Conservation (phyloP, 305 asterid genomes). For the Plantago rigida region DNA sequence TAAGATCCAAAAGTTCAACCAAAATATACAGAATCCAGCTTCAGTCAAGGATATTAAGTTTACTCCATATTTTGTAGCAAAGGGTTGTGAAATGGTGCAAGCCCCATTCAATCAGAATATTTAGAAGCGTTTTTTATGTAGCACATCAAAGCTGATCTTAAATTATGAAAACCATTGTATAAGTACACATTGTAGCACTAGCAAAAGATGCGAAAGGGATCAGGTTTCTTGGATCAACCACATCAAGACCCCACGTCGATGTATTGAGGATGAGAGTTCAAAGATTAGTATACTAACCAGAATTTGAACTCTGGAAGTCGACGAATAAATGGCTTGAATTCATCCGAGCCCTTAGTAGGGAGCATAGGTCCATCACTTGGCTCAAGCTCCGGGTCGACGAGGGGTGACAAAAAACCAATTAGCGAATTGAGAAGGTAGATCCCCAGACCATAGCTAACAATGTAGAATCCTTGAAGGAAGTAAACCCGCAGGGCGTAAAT, state of each 20-base stretch:
- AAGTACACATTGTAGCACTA: constrained; percentile 6
- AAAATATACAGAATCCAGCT: no score
- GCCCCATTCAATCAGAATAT: constrained; percentile 3
- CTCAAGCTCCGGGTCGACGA: constrained; percentile 70
- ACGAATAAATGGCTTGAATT: constrained; percentile 78
- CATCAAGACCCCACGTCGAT: not conserved
- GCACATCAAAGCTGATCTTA: no score
- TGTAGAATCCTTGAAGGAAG: constrained; percentile 68
- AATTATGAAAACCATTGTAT: not conserved
- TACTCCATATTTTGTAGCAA: no score
- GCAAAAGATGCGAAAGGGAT: not conserved
- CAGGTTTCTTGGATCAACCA: not conserved
- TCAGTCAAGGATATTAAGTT: no score
- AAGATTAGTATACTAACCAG: constrained; percentile 43
- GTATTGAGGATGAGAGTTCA: not conserved
- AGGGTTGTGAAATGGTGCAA: not conserved
- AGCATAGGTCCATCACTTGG: constrained; percentile 55
- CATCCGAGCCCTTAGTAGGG: constrained; percentile 82
- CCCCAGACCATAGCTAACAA: constrained; percentile 64
- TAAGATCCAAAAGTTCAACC: no score
- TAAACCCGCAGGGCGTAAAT: constrained; percentile 58
- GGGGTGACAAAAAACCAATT: constrained; percentile 72
- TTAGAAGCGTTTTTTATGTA: not conserved
- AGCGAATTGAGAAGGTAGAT: constrained; percentile 65
- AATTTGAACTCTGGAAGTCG: constrained; percentile 87